Conservation (phyloP, 805 yeast genomes). For the Wickerhamiella domercqiae region DNA sequence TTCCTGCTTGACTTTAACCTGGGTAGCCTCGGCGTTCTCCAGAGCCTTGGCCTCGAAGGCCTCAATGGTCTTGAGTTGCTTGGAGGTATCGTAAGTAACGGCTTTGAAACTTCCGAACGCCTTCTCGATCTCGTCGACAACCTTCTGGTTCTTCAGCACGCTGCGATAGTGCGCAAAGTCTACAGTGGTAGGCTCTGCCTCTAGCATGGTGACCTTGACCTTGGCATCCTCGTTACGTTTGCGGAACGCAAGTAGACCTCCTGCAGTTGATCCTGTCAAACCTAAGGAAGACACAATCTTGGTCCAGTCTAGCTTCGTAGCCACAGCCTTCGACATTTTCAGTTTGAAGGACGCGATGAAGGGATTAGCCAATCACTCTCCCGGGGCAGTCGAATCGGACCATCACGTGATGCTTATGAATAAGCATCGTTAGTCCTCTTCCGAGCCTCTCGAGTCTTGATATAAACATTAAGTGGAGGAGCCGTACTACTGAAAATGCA, state of each 20-base stretch:
- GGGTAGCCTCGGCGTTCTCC: constrained; percentile 90
- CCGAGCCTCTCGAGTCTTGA: too few species aligned
- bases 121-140: constrained; percentile 66
- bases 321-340: constrained; percentile 25
- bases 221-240: constrained; percentile 98
- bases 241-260: constrained; percentile 79
- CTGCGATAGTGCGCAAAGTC: constrained; percentile 73
- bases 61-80: constrained; percentile 82
- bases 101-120: constrained; percentile 68
- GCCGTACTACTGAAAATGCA: too few species aligned
- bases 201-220: constrained; percentile 56
- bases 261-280: constrained; percentile 81
- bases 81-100: constrained; percentile 67
- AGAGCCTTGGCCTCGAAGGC: constrained; percentile 90
- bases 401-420: too few species aligned
- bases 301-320: constrained; percentile 90
- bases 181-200: constrained; percentile 57
- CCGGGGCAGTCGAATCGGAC: too few species aligned
- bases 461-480: too few species aligned
- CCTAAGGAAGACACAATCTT: constrained; percentile 78
- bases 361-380: constrained; percentile 7
- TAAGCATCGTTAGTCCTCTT: too few species aligned
- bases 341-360: constrained; percentile 12
- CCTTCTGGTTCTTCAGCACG: constrained; percentile 62
- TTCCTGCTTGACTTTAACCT: constrained; percentile 74